phyloP scores from a whole-genome alignment of 75 land plant species.

The Isoetes taiwanensis region DNA sequence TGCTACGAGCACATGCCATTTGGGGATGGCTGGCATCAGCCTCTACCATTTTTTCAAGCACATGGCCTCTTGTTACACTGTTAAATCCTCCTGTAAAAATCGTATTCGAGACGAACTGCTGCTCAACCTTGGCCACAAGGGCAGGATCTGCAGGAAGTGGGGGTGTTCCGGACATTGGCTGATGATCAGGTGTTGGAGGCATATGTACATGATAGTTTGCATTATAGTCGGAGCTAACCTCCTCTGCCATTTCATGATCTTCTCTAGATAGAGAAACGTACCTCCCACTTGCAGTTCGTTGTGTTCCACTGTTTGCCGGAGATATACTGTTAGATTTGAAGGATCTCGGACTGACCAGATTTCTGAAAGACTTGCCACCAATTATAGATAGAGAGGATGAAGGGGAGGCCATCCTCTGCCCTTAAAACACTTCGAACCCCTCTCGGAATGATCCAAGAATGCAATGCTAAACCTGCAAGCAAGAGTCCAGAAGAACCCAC shows the following conservation, averaged over 20 bases:
- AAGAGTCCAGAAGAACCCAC: too few relatives aligned
- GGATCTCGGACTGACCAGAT: background rate
- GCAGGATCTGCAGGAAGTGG: slow-evolving; percentile 10
- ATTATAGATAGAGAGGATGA: too few relatives aligned
- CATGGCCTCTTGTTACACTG: slow-evolving; percentile 64
- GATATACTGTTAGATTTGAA: background rate
- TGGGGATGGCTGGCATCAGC: slow-evolving; percentile 50
- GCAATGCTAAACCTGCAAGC: too few relatives aligned
- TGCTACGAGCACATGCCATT: slow-evolving; percentile 45
- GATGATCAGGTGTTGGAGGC: slow-evolving; percentile 81
- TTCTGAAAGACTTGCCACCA: slow-evolving; percentile 9
- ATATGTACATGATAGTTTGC: slow-evolving; percentile 64
- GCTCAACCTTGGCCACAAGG: slow-evolving; percentile 52
- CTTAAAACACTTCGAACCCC: too few relatives aligned
- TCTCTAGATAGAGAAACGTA: slow-evolving; percentile 59
- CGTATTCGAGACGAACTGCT: slow-evolving; percentile 71
- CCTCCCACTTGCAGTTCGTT: slow-evolving; percentile 69
- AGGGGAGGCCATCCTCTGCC: too few relatives aligned
- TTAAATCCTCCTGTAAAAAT: slow-evolving; percentile 88
- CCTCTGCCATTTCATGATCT: slow-evolving; percentile 50
- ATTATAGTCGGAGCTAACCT: slow-evolving; percentile 39
- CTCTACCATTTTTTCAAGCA: slow-evolving; percentile 75
- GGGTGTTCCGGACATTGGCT: slow-evolving; percentile 36
- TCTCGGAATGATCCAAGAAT: too few relatives aligned
- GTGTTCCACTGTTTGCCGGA: slow-evolving; percentile 5